Evolutionary conservation across 352 stramenopile genomes (phyloP).

Genomic region (Thalassiosira hispida): DNA sequence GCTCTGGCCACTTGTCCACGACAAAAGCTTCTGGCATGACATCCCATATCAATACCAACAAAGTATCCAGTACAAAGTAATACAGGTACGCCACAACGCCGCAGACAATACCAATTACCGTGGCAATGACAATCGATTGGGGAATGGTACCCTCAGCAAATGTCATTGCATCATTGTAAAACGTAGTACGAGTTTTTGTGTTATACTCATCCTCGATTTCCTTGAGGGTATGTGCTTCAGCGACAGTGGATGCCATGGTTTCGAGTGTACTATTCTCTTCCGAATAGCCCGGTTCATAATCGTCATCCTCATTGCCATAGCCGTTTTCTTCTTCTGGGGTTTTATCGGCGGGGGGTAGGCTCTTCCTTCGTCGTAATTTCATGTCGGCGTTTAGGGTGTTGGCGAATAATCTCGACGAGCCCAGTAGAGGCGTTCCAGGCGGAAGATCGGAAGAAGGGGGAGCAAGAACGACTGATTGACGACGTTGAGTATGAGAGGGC

Average conservation of each 20-base stretch:
- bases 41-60: constrained; percentile 54
- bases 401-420: no score
- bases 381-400: no score
- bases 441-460: no score
- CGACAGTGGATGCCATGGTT: not conserved
- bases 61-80: constrained; percentile 43
- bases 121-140: constrained; percentile 52
- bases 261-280: not conserved
- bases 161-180: constrained; percentile 43
- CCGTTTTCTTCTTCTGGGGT: no score
- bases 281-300: no score
- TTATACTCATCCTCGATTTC: constrained; percentile 21
- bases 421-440: no score
- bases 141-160: constrained; percentile 59
- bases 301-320: no score
- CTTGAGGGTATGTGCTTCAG: constrained; percentile 3
- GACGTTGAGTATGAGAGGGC: no score
- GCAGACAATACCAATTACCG: constrained; percentile 53
- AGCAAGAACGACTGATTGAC: no score
- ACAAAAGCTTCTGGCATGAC: constrained; percentile 45
- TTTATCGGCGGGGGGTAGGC: no score
- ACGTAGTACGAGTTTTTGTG: constrained; percentile 1
- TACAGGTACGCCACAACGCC: constrained; percentile 57
- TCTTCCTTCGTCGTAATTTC: no score
- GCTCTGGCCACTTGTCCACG: constrained; percentile 49